phyloP scores from a whole-genome alignment of 106 monocot genomes.

The Dendrobium nobile region DNA sequence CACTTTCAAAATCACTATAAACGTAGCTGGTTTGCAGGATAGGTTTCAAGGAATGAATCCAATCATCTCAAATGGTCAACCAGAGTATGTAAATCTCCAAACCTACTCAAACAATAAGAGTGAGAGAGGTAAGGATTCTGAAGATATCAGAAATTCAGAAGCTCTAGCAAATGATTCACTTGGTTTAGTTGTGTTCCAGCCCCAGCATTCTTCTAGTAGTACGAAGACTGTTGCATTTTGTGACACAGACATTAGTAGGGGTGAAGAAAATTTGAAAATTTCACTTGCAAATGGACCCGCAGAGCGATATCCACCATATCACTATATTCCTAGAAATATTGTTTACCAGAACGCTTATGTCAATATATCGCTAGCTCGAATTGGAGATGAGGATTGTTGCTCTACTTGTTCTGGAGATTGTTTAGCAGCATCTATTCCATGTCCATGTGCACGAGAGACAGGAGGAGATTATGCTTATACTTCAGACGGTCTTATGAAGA shows the following conservation, averaged over 20 bases:
- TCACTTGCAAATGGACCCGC: constrained; percentile 37
- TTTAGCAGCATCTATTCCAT: constrained; percentile 52
- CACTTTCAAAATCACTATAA: neutral
- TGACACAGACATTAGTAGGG: constrained; percentile 69
- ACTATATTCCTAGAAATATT: constrained; percentile 59
- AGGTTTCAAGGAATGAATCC: neutral
- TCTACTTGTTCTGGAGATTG: constrained; percentile 71
- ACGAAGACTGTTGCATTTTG: constrained; percentile 22
- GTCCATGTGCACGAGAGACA: constrained; percentile 83
- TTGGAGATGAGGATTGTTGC: constrained; percentile 89
- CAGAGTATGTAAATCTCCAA: neutral
- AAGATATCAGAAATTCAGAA: neutral
- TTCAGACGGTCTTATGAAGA: constrained; percentile 43
- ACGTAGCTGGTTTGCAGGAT: neutral
- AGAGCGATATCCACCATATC: constrained; percentile 42
- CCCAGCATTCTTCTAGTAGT: constrained; percentile 20
- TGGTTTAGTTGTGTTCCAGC: constrained; percentile 17
- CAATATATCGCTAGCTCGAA: constrained; percentile 72
- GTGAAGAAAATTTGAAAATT: constrained; percentile 60
- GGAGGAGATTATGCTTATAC: constrained; percentile 83
- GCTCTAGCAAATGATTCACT: constrained; percentile 3
- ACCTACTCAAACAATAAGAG: neutral
- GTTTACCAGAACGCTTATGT: constrained; percentile 74
- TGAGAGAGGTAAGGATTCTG: neutral
- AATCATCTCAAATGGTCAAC: neutral